Evolutionary conservation across 176 grass and related monocot genomes (phyloP).

Genomic region (Ensete ventricosum): DNA sequence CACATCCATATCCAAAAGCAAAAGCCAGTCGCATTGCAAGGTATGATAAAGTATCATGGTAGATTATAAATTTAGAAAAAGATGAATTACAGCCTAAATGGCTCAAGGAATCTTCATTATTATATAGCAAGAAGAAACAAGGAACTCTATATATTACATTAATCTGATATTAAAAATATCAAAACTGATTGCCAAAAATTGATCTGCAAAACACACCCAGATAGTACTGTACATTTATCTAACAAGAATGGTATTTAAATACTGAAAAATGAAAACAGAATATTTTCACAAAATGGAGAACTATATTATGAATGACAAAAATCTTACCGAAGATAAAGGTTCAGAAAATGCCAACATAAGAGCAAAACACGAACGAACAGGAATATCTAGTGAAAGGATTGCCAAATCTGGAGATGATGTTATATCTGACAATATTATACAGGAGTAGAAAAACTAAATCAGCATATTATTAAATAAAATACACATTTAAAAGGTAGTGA

Average conservation of each 20-base stretch:
- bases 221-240: too few relatives aligned
- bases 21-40: background rate
- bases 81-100: too few relatives aligned
- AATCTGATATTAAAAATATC: too few relatives aligned
- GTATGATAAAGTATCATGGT: too few relatives aligned
- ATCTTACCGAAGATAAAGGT: conserved; percentile 53
- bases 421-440: conserved; percentile 44
- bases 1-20: too few relatives aligned
- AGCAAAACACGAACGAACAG: conserved; percentile 62
- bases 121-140: too few relatives aligned
- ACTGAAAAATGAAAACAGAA: background rate
- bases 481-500: background rate
- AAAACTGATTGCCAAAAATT: too few relatives aligned
- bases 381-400: conserved; percentile 52
- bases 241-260: background rate
- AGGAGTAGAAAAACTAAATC: background rate
- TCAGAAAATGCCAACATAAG: conserved; percentile 91
- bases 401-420: conserved; percentile 45
- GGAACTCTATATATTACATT: too few relatives aligned
- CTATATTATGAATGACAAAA: conserved; percentile 1
- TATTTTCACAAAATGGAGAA: conserved; percentile 5
- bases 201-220: too few relatives aligned
- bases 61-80: too few relatives aligned
- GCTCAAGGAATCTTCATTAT: too few relatives aligned
- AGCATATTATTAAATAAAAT: background rate